Evolutionary conservation across 2,329 filamentous ascomycete genomes (phyloP), one percentile per base, ranked within the genome.

Genomic region (Aspergillus oerlinghausenensis): DNA sequence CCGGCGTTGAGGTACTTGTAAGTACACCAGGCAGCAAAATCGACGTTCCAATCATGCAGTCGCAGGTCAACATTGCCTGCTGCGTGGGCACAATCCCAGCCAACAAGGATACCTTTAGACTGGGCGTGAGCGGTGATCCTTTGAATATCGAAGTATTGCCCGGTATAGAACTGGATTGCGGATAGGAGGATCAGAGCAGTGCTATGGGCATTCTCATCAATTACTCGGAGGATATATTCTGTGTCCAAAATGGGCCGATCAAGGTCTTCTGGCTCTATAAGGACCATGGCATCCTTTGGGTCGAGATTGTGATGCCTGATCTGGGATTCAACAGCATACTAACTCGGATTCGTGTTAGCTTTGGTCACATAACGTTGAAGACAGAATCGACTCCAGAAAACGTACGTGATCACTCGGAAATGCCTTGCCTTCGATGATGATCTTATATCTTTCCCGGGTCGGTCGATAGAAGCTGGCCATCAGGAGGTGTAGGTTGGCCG

Each of bases 1-100:
- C 92, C 92, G 26, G 87, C 86, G 70, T 96, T 96, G 71, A 96
- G 83, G 76, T 96, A 96, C 77, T 96, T 96, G 81, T 96, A 96
- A 19, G 88, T 92, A 74, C 92, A 96, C 92, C 92, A 96, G 54
- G 84, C 89, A 17, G 92, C 92, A 67, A 96, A 96, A 72, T 96
- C 92, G 35, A 95, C 90, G 63, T 89, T 82, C 92, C 92, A 96
- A 65, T 93, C 89, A 73, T 96, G 91, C 21, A 96, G 80, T 56
- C 80, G 75, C 19, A 96, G 75, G 43, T 88, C 85, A 1, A 95
- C 89, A 68, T 96, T 96, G 32, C 92, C 92, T 23, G 84, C 89
- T 0, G 90, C 90, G 71, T 96, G 91, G 0, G 92, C 92, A 26
- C 94, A 85, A 70, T 96, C 92, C 91, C 91, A 96, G 26, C 91